These are phyloP conservation scores for Penicillium coffeae DNA, from an alignment of 495 filamentous ascomycete species.

Conservation along the genomic window DNA sequence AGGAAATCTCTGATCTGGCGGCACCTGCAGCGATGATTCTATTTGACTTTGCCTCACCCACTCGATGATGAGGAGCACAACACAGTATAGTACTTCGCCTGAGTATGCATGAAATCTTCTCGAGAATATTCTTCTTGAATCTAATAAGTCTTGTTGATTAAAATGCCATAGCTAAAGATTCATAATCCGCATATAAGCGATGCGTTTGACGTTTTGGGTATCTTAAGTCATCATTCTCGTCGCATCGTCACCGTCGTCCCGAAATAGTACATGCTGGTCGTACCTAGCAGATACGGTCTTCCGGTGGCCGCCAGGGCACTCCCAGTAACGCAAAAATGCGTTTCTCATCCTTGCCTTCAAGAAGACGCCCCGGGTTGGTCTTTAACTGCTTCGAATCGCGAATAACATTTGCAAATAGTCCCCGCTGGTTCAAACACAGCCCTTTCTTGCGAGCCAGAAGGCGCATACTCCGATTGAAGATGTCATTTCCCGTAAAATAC, in stretches of 20 bases:
- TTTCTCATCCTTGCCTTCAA: conserved; percentile 76
- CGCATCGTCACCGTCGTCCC: neutral
- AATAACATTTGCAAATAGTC: conserved; percentile 72
- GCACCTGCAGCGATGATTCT: conserved; percentile 6
- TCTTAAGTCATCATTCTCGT: neutral
- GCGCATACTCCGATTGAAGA: conserved; percentile 89
- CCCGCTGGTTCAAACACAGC: conserved; percentile 83
- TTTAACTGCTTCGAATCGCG: conserved; percentile 53
- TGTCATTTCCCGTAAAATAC: conserved; percentile 96
- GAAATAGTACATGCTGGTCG: neutral
- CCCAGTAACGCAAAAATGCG: conserved; percentile 82
- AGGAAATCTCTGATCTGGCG: neutral
- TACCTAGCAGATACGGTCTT: conserved; percentile 65
- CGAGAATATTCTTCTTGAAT: too few relatives aligned
- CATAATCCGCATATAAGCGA: neutral
- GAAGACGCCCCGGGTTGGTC: conserved; percentile 65
- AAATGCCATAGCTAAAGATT: neutral
- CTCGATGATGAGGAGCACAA: neutral
- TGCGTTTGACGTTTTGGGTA: neutral
- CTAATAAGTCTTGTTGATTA: too few relatives aligned
- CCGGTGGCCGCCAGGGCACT: conserved; percentile 82
- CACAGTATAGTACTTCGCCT: too few relatives aligned
- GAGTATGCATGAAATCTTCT: too few relatives aligned
- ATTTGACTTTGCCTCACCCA: conserved; percentile 6
- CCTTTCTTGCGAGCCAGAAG: conserved; percentile 78